phyloP scores from a whole-genome alignment of 2,329 filamentous ascomycete species.

The Diaporthe sp. region DNA sequence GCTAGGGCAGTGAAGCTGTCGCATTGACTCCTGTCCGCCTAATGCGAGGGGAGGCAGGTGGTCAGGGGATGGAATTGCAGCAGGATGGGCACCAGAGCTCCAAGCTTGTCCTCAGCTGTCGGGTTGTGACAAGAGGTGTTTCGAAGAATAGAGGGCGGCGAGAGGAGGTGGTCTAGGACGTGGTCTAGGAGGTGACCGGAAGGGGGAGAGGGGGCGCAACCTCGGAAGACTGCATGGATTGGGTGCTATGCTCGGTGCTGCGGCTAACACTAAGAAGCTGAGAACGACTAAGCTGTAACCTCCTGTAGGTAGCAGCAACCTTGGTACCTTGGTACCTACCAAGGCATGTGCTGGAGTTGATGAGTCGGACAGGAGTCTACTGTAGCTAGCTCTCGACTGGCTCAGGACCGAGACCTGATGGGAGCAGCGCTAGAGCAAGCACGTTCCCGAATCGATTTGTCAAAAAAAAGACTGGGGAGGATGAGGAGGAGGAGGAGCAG shows the following conservation, averaged over 20 bases:
- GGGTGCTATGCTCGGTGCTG: conserved; percentile 32
- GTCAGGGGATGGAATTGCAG: conserved; percentile 17
- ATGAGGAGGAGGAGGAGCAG: conserved; percentile 27
- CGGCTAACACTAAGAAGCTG: conserved; percentile 27
- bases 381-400: conserved; percentile 25
- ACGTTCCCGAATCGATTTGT: conserved; percentile 27
- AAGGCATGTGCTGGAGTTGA: not conserved
- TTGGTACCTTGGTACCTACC: conserved; percentile 3
- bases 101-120: conserved; percentile 50
- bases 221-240: conserved; percentile 34
- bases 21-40: conserved; percentile 44
- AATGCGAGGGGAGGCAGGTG: conserved; percentile 40
- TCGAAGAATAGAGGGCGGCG: conserved; percentile 52
- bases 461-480: not conserved
- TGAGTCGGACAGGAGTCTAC: not conserved
- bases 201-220: conserved; percentile 25
- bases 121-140: conserved; percentile 61
- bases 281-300: conserved; percentile 26
- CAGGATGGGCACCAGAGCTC: conserved; percentile 49
- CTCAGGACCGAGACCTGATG: conserved; percentile 21
- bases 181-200: conserved; percentile 40
- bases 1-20: conserved; percentile 45
- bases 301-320: not conserved
- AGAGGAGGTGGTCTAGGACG: conserved; percentile 46
- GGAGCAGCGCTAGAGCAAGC: conserved; percentile 23